Evolutionary conservation across 768 basidiomycete genomes (phyloP).

Genomic region (Boletus eberwhitei): DNA sequence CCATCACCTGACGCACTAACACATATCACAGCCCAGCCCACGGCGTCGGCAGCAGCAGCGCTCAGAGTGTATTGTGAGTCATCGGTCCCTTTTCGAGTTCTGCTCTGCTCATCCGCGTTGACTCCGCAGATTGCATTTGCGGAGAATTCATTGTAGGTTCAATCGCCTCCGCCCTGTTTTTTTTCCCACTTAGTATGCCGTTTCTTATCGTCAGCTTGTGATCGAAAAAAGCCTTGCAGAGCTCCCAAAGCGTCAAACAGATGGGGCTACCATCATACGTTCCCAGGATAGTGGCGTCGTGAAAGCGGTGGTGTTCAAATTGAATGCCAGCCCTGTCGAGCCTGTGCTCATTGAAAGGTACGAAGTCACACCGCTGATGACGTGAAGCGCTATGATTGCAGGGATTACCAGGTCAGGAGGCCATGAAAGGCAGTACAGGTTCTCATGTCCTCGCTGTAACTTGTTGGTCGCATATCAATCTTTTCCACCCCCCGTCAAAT

Average conservation of each 20-base stretch:
- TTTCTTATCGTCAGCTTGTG: constrained; percentile 54
- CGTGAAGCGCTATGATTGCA: constrained; percentile 18
- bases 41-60: constrained; percentile 72
- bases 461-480: constrained; percentile 67
- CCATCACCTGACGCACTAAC: not conserved
- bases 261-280: constrained; percentile 77
- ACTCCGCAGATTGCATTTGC: constrained; percentile 71
- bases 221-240: constrained; percentile 71
- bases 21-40: constrained; percentile 59
- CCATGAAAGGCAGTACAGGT: constrained; percentile 73
- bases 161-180: not conserved
- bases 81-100: constrained; percentile 5
- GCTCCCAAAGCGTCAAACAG: constrained; percentile 70
- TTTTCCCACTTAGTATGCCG: not conserved
- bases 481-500: constrained; percentile 70
- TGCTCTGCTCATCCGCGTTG: constrained; percentile 11
- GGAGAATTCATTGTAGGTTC: constrained; percentile 80
- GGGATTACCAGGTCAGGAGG: constrained; percentile 49
- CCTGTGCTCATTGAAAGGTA: constrained; percentile 80
- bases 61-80: constrained; percentile 78
- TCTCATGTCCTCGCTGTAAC: constrained; percentile 50
- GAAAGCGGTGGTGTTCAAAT: constrained; percentile 76
- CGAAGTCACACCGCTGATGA: constrained; percentile 21
- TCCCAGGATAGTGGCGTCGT: constrained; percentile 57
- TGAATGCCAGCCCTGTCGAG: constrained; percentile 70